These are phyloP conservation scores for Phytopythium cucurbitacearum DNA, from an alignment of 352 stramenopile genomes.

Conservation along the genomic window DNA sequence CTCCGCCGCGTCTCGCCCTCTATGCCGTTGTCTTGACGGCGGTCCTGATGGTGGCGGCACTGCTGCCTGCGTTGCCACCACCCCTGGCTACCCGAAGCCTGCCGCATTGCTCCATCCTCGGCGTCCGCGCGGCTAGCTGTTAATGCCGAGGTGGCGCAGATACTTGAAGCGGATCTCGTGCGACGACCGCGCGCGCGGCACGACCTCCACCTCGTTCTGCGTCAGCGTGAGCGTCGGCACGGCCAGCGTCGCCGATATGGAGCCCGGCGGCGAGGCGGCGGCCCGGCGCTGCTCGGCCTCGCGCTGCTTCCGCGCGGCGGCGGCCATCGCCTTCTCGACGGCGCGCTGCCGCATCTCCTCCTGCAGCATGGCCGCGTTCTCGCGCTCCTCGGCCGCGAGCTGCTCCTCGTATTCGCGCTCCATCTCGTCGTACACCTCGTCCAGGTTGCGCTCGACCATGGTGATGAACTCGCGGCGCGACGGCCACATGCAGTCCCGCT, in stretches of 20 bases:
- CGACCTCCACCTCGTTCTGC: conserved; percentile 68
- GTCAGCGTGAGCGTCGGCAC: conserved; percentile 44
- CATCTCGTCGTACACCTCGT: conserved; percentile 86
- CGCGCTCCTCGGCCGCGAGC: conserved; percentile 44
- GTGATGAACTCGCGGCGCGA: conserved; percentile 76
- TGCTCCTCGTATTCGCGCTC: conserved; percentile 83
- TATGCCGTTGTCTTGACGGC: not conserved
- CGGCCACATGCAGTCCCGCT: conserved; percentile 85
- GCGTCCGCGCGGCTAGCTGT: conserved; percentile 33
- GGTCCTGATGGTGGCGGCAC: not conserved
- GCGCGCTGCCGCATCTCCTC: conserved; percentile 61
- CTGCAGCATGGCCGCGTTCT: conserved; percentile 69
- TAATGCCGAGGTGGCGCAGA: conserved; percentile 82
- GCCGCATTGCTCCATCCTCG: no score
- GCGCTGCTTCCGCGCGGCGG: conserved; percentile 7
- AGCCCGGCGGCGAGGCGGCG: conserved; percentile 25
- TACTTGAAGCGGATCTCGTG: conserved; percentile 87
- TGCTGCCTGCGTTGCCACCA: conserved; percentile 6
- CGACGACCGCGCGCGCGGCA: conserved; percentile 61
- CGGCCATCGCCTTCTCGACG: conserved; percentile 16
- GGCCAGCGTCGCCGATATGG: conserved; percentile 6
- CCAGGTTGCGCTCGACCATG: conserved; percentile 87
- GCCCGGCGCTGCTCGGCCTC: conserved; percentile 12
- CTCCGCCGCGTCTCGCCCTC: not conserved
- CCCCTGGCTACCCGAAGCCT: conserved; percentile 11